These are phyloP conservation scores for Candida yuanshanica DNA, from an alignment of 805 yeast genomes.

Conservation along the genomic window DNA sequence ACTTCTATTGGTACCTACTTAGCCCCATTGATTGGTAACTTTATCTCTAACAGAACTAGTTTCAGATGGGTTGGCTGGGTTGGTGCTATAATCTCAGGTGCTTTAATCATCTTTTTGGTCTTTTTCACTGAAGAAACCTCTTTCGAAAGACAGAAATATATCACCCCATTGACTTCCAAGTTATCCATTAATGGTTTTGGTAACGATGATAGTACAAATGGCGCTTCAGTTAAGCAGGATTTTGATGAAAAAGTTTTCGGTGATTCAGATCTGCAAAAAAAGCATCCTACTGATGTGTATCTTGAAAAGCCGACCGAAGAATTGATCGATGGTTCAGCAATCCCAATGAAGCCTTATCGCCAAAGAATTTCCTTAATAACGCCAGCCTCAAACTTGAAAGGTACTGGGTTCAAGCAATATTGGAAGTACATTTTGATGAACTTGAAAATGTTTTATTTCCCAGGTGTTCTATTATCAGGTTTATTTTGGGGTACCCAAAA, in stretches of 20 bases:
- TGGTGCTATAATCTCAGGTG: slow-evolving; percentile 61
- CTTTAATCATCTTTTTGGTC: slow-evolving; percentile 44
- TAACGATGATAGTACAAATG: slow-evolving; percentile 8
- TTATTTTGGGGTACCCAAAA: slow-evolving; percentile 80
- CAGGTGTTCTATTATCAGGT: slow-evolving; percentile 61
- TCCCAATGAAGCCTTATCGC: slow-evolving; percentile 39
- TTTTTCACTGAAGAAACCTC: slow-evolving; percentile 68
- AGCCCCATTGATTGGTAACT: slow-evolving; percentile 79
- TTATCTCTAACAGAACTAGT: slow-evolving; percentile 51
- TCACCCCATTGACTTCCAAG: slow-evolving; percentile 25
- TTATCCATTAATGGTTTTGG: slow-evolving; percentile 15
- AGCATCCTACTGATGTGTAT: not conserved
- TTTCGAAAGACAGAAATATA: slow-evolving; percentile 48
- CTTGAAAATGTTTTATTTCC: slow-evolving; percentile 54
- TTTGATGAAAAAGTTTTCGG: slow-evolving; percentile 12
- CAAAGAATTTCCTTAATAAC: slow-evolving; percentile 44
- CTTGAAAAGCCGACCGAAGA: slow-evolving; percentile 14
- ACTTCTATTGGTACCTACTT: slow-evolving; percentile 73
- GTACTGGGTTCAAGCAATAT: slow-evolving; percentile 64
- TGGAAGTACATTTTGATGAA: slow-evolving; percentile 42
- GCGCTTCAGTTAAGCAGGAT: not conserved
- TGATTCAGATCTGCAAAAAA: not conserved
- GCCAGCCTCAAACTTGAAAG: slow-evolving; percentile 52
- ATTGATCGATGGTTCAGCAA: slow-evolving; percentile 35
- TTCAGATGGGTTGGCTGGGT: slow-evolving; percentile 79